These are phyloP conservation scores for Dillenia turbinata DNA, from an alignment of 164 flowering plant genomes.

Conservation along the genomic window DNA sequence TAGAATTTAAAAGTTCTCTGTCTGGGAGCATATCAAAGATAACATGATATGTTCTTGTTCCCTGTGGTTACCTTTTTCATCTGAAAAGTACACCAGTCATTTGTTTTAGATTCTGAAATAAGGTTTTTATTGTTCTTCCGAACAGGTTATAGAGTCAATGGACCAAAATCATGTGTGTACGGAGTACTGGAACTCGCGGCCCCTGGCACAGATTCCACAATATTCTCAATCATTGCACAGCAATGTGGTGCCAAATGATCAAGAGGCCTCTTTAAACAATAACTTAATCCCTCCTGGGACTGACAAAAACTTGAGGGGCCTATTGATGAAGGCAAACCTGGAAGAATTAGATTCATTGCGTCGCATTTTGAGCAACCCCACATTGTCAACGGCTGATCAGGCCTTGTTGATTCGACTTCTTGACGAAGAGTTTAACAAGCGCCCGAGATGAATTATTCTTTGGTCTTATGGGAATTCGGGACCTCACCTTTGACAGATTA, in stretches of 20 bases:
- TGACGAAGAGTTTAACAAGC: slow-evolving; percentile 47
- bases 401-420: slow-evolving; percentile 32
- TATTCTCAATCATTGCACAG: slow-evolving; percentile 14
- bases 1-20: too few species aligned
- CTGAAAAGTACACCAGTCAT: background rate
- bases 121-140: background rate
- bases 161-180: slow-evolving; percentile 53
- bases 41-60: background rate
- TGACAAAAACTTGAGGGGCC: slow-evolving; percentile 35
- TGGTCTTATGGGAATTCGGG: background rate
- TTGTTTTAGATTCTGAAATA: background rate
- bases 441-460: slow-evolving; percentile 20
- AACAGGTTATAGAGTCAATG: slow-evolving; percentile 55
- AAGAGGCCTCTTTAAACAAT: slow-evolving; percentile 4
- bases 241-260: slow-evolving; percentile 11
- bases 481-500: too few species aligned
- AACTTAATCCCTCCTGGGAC: slow-evolving; percentile 13
- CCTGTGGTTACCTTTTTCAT: background rate
- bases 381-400: slow-evolving; percentile 17
- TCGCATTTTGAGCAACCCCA: slow-evolving; percentile 30
- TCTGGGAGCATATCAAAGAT: too few species aligned
- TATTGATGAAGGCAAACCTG: slow-evolving; percentile 61
- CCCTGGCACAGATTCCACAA: slow-evolving; percentile 30
- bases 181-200: slow-evolving; percentile 76
- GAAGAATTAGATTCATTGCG: slow-evolving; percentile 54